phyloP scores from a whole-genome alignment of 345 rosid genomes.

The Sisymbrium altissimum region DNA sequence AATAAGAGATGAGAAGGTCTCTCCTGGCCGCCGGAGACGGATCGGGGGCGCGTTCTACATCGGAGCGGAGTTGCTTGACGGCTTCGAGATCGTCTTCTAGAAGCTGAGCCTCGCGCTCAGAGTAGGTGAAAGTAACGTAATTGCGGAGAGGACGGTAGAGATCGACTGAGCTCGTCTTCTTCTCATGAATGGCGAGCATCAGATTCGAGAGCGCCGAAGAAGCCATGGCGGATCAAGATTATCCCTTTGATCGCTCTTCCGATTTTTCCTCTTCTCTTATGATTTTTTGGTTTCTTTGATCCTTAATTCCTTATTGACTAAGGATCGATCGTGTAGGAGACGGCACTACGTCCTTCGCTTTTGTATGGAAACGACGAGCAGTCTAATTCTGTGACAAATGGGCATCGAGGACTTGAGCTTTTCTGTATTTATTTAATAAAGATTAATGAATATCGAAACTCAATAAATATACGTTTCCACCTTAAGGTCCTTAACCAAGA shows the following conservation, averaged over 20 bases:
- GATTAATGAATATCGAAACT: background rate
- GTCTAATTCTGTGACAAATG: background rate
- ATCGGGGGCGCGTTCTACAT: slow-evolving; percentile 69
- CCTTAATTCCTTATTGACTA: slow-evolving; percentile 31
- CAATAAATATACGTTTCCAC: background rate
- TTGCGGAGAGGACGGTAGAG: slow-evolving; percentile 95
- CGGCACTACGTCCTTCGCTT: slow-evolving; percentile 9
- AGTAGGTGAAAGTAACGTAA: slow-evolving; percentile 69
- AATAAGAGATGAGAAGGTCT: slow-evolving; percentile 71
- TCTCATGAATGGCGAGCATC: slow-evolving; percentile 94
- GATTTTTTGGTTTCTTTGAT: slow-evolving; percentile 7
- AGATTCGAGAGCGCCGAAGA: slow-evolving; percentile 62
- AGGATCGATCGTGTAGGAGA: slow-evolving; percentile 3
- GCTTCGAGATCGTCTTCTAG: slow-evolving; percentile 89
- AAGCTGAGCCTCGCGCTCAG: slow-evolving; percentile 94
- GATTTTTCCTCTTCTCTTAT: background rate
- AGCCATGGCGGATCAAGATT: slow-evolving; percentile 42
- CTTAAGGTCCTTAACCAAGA: background rate
- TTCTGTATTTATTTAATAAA: background rate
- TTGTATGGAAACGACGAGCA: slow-evolving; percentile 7
- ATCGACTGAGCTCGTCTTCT: slow-evolving; percentile 71
- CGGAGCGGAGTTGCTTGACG: slow-evolving; percentile 72
- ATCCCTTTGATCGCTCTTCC: slow-evolving; percentile 8
- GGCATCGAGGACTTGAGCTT: background rate
- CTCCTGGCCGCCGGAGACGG: slow-evolving; percentile 76